Conservation (phyloP, 163 green algal genomes). For the Smithsoniella earleae region DNA sequence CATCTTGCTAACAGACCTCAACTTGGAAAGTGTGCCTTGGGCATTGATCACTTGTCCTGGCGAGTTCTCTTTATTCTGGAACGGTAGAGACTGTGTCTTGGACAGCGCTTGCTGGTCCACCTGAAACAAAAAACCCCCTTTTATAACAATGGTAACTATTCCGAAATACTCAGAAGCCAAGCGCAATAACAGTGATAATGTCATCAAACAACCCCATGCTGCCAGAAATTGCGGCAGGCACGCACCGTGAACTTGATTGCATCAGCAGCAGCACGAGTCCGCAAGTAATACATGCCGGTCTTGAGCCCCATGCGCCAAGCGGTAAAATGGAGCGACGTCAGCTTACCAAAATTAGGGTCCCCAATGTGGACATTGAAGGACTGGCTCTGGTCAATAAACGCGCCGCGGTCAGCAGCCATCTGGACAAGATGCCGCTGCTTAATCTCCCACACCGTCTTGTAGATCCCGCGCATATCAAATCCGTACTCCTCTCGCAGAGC, state of each 20-base stretch:
- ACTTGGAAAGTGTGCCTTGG: not conserved
- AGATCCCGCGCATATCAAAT: conserved; percentile 52
- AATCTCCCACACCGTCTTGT: conserved; percentile 99
- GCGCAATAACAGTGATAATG: not conserved
- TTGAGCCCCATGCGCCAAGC: conserved; percentile 89
- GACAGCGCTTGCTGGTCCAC: conserved; percentile 23
- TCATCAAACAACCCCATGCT: not conserved
- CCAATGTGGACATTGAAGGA: conserved; percentile 99
- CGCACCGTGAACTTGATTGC: conserved; percentile 99
- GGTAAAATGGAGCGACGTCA: conserved; percentile 98
- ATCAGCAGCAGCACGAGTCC: conserved; percentile 87
- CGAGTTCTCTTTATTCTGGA: no score
- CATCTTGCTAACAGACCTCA: not conserved
- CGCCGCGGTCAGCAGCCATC: conserved; percentile 97
- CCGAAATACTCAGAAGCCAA: not conserved
- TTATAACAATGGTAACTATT: not conserved
- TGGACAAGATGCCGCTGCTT: conserved; percentile 93
- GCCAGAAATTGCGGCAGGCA: not conserved
- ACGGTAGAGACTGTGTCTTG: no score
- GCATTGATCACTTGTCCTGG: not conserved
- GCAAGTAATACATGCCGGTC: conserved; percentile 95
- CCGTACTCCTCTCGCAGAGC: not conserved
- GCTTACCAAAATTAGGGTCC: conserved; percentile 98
- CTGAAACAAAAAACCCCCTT: not conserved
- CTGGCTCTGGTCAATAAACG: conserved; percentile 98